Evolutionary conservation across 495 filamentous ascomycete genomes (phyloP), one percentile per base, ranked within the genome.

Genomic region (Oidiodendron maius): DNA sequence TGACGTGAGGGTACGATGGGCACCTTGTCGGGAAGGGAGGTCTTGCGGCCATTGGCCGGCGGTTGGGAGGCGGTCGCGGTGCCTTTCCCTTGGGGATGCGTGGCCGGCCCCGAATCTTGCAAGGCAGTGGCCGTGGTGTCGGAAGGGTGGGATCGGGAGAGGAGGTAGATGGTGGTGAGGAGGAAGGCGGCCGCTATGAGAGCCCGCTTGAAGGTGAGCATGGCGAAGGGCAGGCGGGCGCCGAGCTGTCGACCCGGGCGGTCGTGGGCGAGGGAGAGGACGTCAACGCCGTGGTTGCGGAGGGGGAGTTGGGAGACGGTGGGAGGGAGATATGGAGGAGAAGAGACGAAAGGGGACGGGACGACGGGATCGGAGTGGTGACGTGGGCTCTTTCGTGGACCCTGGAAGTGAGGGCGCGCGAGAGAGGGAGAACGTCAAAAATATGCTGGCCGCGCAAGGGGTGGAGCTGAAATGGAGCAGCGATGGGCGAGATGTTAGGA

Each of bases 161-260:
- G 74, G 58, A 95, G 65, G 65, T 84, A 78, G 57, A 95, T 69
- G 58, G 86, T 70, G 24, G 77, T 76, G 52, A 96, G 58, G 50
- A 94, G 55, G 62, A 80, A 74, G 50, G 74, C 71, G 32, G 87
- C 81, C 25, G 82, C 71, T 52, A 91, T 61, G 28, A 91, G 67
- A 55, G 83, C 81, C 66, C 83, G 81, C 56, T 81, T 77, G 59
- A 89, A 87, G 45, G 85, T 84, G 55, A 89, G 52, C 58, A 61
- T 61, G 51, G 17, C 51, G 50, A 17, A 37, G 36, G 37, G 48
- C 49, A 46, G 45, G 53, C 25, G 23, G 49, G 45, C 40, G 13
- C 16, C 8, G 34, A n/a, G n/a, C n/a, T n/a, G n/a, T n/a, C n/a
- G n/a, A n/a, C n/a, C n/a, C n/a, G n/a, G n/a, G n/a, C n/a, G n/a